Evolutionary conservation across 768 basidiomycete species (phyloP), one percentile per base, ranked within the genome.

Genomic region (Suillus paluster): DNA sequence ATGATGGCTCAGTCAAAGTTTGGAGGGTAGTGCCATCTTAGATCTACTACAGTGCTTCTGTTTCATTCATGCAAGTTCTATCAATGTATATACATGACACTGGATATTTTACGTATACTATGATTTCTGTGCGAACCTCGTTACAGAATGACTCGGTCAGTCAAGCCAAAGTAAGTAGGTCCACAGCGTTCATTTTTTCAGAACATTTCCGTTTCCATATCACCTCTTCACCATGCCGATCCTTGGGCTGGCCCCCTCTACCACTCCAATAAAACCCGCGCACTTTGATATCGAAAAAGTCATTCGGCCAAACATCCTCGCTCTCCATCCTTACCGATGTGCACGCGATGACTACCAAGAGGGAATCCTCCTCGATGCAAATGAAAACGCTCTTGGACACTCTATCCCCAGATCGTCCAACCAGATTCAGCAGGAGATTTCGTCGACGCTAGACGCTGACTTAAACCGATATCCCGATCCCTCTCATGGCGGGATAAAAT

Each of bases 391-490:
- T 0, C 82, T 95, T 39, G 97, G 97, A 0, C 92, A 93, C 71
- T 89, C 92, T 2, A 90, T 98, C 41, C 77, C 81, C 27, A 65
- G 71, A n/a, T 49, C 77, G 17, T 64, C 70, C 36, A 38, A 73
- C 1, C 69, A 70, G 11, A 68, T 77, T 17, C 68, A 73, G 17
- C 49, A 73, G 33, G 78, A 81, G 54, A 63, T 82, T 8, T 73
- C 79, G 23, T 68, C 72, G 3, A 78, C 79, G 23, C 45, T 80
- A 74, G 70, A 78, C 15, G 78, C 87, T 25, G 79, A 87, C 59
- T 83, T 97, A 41, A 89, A 99, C 75, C 86, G 97, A 58, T 99
- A 99, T 80, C 97, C 97, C 1, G 93, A 94, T 63, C 97, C 97
- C 0, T 89, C 92, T 5, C 90, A 97, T 73, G 83, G 87, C 55